A percentile compares a stretch with the other conserved stretches of the same genome.
phyloP scores from a whole-genome alignment of 352 stramenopile species.

The Phytophthora idaei region DNA sequence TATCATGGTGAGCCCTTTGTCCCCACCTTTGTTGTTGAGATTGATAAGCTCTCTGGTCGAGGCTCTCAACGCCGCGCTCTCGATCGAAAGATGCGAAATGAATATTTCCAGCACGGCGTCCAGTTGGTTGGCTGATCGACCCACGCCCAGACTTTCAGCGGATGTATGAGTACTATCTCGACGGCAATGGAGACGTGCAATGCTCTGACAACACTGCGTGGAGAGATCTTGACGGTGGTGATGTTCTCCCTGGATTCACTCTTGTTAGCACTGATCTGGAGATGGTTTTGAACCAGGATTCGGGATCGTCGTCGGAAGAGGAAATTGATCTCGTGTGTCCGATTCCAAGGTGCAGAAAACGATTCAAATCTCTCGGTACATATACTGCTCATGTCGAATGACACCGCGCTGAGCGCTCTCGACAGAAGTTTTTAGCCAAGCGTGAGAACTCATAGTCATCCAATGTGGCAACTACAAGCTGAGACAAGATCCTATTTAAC shows the following conservation, averaged over 20 bases:
- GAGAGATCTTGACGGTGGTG: constrained; percentile 10
- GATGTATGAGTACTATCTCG: constrained; percentile 31
- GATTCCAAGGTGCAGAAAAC: constrained; percentile 1
- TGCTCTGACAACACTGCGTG: constrained; percentile 9
- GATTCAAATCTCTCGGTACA: constrained; percentile 11
- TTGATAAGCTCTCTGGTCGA: constrained; percentile 12
- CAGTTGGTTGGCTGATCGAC: constrained; percentile 19
- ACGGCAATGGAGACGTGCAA: constrained; percentile 17
- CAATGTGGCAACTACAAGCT: constrained; percentile 1
- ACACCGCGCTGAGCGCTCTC: constrained; percentile 7
- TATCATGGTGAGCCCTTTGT: constrained; percentile 27
- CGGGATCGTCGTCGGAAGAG: constrained; percentile 19
- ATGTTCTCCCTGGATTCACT: constrained; percentile 22
- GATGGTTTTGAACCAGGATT: constrained; percentile 19
- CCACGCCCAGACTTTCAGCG: constrained; percentile 6
- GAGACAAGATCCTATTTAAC: constrained; percentile 1
- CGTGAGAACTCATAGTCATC: background rate
- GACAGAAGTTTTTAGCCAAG: background rate
- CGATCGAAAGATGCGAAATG: constrained; percentile 18
- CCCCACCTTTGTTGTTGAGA: constrained; percentile 10
- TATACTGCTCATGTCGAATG: constrained; percentile 17
- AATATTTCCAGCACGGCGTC: constrained; percentile 18
- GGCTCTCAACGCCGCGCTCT: constrained; percentile 6
- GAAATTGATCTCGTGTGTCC: constrained; percentile 24
- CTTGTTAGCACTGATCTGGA: background rate